Percentiles rank a stretch among this genome's conserved stretches.
phyloP scores from a whole-genome alignment of 2,329 filamentous ascomycete genomes.

The Laburnicola sp. region DNA sequence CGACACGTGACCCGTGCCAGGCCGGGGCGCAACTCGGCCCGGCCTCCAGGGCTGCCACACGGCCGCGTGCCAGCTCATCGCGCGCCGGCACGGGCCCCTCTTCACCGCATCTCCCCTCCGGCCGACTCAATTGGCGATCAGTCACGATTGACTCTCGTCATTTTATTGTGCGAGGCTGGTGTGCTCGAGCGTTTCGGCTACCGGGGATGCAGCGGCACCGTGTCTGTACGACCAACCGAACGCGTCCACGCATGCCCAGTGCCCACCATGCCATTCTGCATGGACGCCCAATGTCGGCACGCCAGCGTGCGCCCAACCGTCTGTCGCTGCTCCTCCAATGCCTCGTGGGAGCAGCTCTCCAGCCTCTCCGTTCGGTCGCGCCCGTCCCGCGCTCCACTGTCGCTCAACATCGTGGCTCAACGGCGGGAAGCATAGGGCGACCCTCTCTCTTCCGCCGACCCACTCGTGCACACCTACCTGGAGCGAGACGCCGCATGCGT shows the following conservation, averaged over 20 bases:
- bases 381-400: constrained; percentile 15
- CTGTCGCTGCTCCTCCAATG: constrained; percentile 17
- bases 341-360: constrained; percentile 15
- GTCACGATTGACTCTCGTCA: not conserved
- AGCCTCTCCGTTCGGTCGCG: constrained; percentile 17
- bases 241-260: constrained; percentile 37
- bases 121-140: not conserved
- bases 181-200: constrained; percentile 29
- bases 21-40: too few relatives aligned
- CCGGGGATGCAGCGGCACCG: constrained; percentile 17
- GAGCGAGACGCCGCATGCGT: constrained; percentile 28
- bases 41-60: too few relatives aligned
- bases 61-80: too few relatives aligned
- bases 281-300: constrained; percentile 26
- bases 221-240: constrained; percentile 35
- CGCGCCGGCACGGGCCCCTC: too few relatives aligned
- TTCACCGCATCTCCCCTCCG: constrained; percentile 11
- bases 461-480: constrained; percentile 30
- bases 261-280: constrained; percentile 34
- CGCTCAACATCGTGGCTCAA: constrained; percentile 20
- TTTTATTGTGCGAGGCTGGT: constrained; percentile 1
- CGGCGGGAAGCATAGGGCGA: constrained; percentile 21
- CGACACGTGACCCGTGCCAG: too few relatives aligned
- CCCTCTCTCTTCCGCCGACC: constrained; percentile 19
- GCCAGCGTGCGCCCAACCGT: constrained; percentile 25